Base-by-base conservation (phyloP, 805 yeast species). In the Candida sonorensis region DNA sequence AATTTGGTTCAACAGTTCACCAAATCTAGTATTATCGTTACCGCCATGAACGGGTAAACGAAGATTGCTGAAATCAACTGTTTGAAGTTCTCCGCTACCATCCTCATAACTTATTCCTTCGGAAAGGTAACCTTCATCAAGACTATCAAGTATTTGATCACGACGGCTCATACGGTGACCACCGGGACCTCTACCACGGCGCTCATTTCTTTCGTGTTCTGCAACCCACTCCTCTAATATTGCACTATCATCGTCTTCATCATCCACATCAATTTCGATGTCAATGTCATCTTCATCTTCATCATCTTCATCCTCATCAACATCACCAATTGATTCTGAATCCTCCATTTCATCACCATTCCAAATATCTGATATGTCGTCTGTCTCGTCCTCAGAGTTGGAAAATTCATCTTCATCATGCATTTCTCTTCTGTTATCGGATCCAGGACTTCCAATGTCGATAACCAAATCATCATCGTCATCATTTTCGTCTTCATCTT, bases 181-280 rank as follows among this genome's bases (percentile, higher is more conserved):
- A 13, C 29, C 28, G 3, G 33, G 27, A 3, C 36, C 34, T 23
- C 42, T 37, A 36, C 48, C 38, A 24, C 34, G 42, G n/a, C 44
- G 37, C 26, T 47, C 50, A 15, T 45, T 41, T 29, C 32, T 36
- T 26, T 50, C 59, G 27, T 51, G 50, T 22, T 55, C 58, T 4
- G 48, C 50, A 9, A 55, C 33, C 61, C 61, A 55, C 17, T 55
- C 55, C 20, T 55, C 53, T 13, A 55, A 36, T 27, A 55, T 53
- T 0, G 44, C 52, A 31, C 57, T 51, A 25, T 53, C 59, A 22
- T 53, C 54, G 26, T 50, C 56, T 10, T 48, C 43, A 10, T 29
- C 37, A 27, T 37, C 33, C 6, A 30, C 41, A 17, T 29, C 34
- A 5, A 26, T 44, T 18, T 33, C 38, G 4, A 42, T 44, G 4